Evolutionary conservation across 345 rosid species (phyloP).

Genomic region (Aurinia saxatilis): DNA sequence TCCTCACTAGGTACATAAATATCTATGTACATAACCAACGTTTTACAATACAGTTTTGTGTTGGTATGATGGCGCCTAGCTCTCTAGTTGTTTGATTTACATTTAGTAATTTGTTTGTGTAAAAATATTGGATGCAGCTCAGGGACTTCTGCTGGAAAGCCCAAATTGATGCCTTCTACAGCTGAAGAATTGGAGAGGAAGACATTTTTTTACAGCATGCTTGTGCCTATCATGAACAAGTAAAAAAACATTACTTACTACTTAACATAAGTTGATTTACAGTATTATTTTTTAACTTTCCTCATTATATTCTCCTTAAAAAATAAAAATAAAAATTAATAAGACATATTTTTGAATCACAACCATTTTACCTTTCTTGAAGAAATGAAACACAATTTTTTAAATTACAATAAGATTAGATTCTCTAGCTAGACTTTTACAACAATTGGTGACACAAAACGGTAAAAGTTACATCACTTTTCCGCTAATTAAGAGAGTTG

Average conservation of each 20-base stretch:
- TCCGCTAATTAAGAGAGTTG: background rate
- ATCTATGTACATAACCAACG: background rate
- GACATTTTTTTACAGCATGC: slow-evolving; percentile 87
- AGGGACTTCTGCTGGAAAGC: slow-evolving; percentile 89
- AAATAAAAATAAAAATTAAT: no score
- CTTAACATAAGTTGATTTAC: background rate
- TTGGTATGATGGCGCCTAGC: no score
- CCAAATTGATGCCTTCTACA: slow-evolving; percentile 94
- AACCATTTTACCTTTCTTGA: no score
- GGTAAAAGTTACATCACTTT: background rate
- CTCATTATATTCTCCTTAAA: background rate
- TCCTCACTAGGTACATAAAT: slow-evolving; percentile 65
- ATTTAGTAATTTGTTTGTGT: background rate
- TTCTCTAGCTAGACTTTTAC: background rate
- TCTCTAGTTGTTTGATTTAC: background rate
- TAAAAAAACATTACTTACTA: no score
- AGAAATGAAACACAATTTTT: background rate
- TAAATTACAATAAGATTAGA: background rate
- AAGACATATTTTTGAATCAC: no score
- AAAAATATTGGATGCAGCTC: slow-evolving; percentile 53
- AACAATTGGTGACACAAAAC: no score
- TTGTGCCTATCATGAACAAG: slow-evolving; percentile 92
- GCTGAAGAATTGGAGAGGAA: slow-evolving; percentile 84
- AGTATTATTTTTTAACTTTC: background rate
- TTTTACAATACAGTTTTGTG: no score